Evolutionary conservation across 495 filamentous ascomycete species (phyloP).

Genomic region (Sabuloglossum arenarium): DNA sequence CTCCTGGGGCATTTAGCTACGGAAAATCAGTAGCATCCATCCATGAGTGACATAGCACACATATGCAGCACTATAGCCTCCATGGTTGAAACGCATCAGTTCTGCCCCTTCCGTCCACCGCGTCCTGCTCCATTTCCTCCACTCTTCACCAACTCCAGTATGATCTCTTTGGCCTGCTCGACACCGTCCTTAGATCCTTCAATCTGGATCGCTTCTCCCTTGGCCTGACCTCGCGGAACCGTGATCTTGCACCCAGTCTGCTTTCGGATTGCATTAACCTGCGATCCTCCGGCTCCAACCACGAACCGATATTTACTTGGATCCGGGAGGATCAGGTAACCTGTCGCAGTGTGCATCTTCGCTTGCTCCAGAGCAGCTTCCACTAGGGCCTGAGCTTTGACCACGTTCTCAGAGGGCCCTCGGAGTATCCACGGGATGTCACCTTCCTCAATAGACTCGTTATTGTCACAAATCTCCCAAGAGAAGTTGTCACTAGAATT

Average conservation of each 20-base stretch:
- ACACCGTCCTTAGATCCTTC: conserved; percentile 56
- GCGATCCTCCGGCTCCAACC: conserved; percentile 70
- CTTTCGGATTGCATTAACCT: conserved; percentile 81
- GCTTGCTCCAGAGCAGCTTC: conserved; percentile 50
- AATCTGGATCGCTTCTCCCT: conserved; percentile 73
- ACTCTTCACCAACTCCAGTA: conserved; percentile 56
- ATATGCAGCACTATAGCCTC: neutral
- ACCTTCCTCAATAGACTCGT: conserved; percentile 31
- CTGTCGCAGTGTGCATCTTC: conserved; percentile 45
- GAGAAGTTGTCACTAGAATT: conserved; percentile 40
- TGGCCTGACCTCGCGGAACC: conserved; percentile 61
- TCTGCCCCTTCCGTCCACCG: neutral
- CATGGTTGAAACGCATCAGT: neutral
- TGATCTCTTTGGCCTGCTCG: conserved; percentile 73
- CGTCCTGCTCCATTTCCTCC: conserved; percentile 7
- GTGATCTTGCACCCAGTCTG: conserved; percentile 84
- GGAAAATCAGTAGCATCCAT: neutral
- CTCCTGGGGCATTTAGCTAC: neutral
- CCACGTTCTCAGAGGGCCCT: conserved; percentile 52
- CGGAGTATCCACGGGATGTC: conserved; percentile 85
- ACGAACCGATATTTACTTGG: conserved; percentile 76
- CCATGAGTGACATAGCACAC: neutral
- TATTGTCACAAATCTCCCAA: conserved; percentile 54
- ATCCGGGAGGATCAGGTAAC: conserved; percentile 79
- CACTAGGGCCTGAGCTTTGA: conserved; percentile 54